Percentiles rank a stretch among this genome's conserved stretches.
phyloP scores from a whole-genome alignment of 2,329 filamentous ascomycete species.

The Chrysosphaeria jannelii region DNA sequence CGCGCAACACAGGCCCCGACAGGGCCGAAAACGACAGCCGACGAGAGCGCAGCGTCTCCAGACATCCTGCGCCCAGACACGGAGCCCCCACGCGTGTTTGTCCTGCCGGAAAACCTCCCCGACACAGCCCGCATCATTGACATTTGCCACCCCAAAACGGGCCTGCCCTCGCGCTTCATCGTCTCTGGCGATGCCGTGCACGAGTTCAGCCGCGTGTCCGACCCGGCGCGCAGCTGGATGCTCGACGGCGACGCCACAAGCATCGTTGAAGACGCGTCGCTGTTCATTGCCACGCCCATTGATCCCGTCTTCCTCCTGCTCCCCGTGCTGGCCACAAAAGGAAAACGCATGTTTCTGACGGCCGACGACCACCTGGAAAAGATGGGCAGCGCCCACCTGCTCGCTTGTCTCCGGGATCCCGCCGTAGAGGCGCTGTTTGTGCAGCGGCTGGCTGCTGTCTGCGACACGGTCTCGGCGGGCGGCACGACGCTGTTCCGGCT shows the following conservation, averaged over 20 bases:
- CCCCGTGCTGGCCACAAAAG: conserved; percentile 27
- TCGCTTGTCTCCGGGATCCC: conserved; percentile 17
- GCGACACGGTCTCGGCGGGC: conserved; percentile 57
- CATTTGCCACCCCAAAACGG: conserved; percentile 16
- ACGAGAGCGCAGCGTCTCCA: neutral
- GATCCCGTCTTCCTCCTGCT: conserved; percentile 67
- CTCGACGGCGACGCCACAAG: conserved; percentile 10
- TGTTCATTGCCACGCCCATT: conserved; percentile 60
- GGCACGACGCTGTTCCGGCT: conserved; percentile 67
- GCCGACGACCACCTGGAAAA: conserved; percentile 43
- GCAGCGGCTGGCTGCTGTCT: conserved; percentile 35
- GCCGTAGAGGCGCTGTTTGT: conserved; percentile 23
- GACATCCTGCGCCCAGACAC: conserved; percentile 3
- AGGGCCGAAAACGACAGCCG: neutral
- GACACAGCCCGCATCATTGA: conserved; percentile 26
- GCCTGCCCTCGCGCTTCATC: conserved; percentile 25
- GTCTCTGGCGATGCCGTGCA: conserved; percentile 32
- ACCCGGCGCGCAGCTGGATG: conserved; percentile 31
- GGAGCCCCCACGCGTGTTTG: conserved; percentile 23
- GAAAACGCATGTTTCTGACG: conserved; percentile 33
- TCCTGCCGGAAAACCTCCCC: conserved; percentile 24
- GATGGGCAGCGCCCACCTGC: conserved; percentile 23
- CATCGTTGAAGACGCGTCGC: conserved; percentile 26
- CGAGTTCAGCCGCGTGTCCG: conserved; percentile 28
- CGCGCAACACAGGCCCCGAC: neutral